Evolutionary conservation across 345 rosid genomes (phyloP).

Genomic region (Eucalyptus guilfoylei): DNA sequence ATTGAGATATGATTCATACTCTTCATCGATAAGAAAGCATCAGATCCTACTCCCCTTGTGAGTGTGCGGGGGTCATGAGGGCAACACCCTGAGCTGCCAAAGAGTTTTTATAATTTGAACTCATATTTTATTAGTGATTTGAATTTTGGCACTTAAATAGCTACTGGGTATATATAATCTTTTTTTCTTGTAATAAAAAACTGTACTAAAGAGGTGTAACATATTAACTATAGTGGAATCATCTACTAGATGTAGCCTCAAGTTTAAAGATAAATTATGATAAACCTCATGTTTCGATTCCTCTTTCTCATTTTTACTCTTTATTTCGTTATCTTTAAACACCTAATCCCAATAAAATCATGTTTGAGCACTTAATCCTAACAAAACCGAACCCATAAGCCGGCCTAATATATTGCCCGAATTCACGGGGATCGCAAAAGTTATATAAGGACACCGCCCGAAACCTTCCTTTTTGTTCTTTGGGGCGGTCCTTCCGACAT

Average conservation of each 20-base stretch:
- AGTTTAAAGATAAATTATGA: accelerated
- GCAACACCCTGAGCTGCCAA: too few relatives aligned
- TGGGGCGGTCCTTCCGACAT: accelerated
- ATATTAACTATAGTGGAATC: accelerated
- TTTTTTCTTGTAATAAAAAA: accelerated
- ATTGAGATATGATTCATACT: accelerated
- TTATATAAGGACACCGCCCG: not conserved
- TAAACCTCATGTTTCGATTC: accelerated
- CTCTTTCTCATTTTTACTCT: too few relatives aligned
- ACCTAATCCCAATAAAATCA: too few relatives aligned
- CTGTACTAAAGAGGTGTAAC: accelerated
- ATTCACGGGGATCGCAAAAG: not conserved
- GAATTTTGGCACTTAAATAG: accelerated
- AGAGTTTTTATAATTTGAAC: accelerated
- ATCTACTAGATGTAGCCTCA: accelerated
- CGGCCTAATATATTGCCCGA: not conserved
- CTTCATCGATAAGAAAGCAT: accelerated
- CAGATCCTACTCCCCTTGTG: accelerated
- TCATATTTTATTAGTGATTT: accelerated
- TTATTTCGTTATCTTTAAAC: too few relatives aligned
- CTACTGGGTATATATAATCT: accelerated
- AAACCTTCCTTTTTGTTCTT: not conserved
- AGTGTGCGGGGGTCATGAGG: too few relatives aligned
- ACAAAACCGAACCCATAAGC: accelerated
- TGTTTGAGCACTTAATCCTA: too few relatives aligned